phyloP scores from a whole-genome alignment of 2,329 filamentous ascomycete genomes.

The Aureobasidium sp. region DNA sequence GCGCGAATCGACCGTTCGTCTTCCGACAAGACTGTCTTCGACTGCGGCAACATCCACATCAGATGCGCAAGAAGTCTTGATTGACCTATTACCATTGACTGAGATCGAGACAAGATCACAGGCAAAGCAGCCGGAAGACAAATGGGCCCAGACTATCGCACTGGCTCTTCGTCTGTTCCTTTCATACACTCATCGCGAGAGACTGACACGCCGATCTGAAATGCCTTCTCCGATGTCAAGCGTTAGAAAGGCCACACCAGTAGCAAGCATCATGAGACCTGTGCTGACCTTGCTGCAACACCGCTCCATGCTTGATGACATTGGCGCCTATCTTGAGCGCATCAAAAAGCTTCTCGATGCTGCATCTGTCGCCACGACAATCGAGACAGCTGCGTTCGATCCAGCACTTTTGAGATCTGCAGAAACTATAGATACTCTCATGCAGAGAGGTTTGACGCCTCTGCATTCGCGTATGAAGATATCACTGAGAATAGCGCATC shows the following conservation, averaged over 20 bases:
- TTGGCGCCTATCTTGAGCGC: conserved; percentile 30
- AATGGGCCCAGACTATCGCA: conserved; percentile 58
- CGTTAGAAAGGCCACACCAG: conserved; percentile 42
- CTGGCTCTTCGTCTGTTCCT: conserved; percentile 69
- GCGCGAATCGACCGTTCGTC: conserved; percentile 40
- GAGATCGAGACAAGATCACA: conserved; percentile 20
- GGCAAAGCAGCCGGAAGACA: conserved; percentile 28
- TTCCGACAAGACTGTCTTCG: conserved; percentile 21
- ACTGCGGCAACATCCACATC: neutral
- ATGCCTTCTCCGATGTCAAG: conserved; percentile 51
- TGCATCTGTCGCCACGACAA: conserved; percentile 19
- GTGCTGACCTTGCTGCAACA: conserved; percentile 51
- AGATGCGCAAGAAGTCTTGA: conserved; percentile 27
- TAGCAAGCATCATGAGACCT: conserved; percentile 54
- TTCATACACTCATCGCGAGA: conserved; percentile 69
- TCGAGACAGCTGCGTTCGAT: conserved; percentile 17
- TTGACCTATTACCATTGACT: conserved; percentile 61
- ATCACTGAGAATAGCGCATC: neutral
- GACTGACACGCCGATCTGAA: conserved; percentile 61
- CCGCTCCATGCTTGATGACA: conserved; percentile 29
- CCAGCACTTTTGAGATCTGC: conserved; percentile 6
- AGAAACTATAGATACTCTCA: conserved; percentile 18
- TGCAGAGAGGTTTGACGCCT: conserved; percentile 14
- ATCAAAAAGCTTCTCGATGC: conserved; percentile 14
- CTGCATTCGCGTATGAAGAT: conserved; percentile 3